Base-by-base conservation (phyloP, 2,329 filamentous ascomycete genomes). In the Ophiocordyceps sinensis region DNA sequence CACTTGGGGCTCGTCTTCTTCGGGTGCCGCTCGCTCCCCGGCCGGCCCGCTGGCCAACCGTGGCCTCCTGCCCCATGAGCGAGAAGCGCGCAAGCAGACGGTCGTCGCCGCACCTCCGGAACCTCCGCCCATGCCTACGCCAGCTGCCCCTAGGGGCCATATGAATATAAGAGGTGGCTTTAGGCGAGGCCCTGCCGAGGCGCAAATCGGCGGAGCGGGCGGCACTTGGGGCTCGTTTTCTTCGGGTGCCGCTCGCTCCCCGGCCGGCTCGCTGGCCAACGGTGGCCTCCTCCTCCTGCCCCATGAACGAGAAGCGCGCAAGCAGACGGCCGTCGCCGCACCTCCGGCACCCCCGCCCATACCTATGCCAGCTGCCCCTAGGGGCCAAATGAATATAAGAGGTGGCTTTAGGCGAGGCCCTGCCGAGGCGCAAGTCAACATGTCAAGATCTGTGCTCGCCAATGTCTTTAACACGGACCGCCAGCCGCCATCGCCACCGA, bases 31-130 rank as follows among this genome's bases (percentile, higher is more conserved):
- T 17, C 41, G 35, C 19, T 37, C 45, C 14, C 38, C 19, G 15
- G 7, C 37, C 37, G 26, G 36, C 43, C 28, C 36, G 12, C 17
- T 41, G n/a, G 35, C 39, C 3, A 36, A 41, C 4, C 47, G 51
- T 28, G 50, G 49, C 2, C 49, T 65, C 31, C 54, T 65, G 6
- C 63, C 62, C 3, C 62, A 65, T 37, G 63, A 65, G 42, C 38
- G 48, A n/a, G 55, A 56, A 31, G 63, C 63, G 30, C 57, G 59
- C 10, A 42, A 52, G 39, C 54, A 49, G 38, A 51, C 54, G 39
- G 46, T 51, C 19, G 34, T 6, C 10, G 8, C 9, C 12, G 28
- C 36, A 14, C 48, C 9, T 40, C n/a, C n/a, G n/a, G n/a, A n/a
- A n/a, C n/a, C n/a, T n/a, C 45, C 30, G 28, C 14, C 30, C 11